These are phyloP conservation scores for Exophiala spinifera DNA, from an alignment of 2,329 filamentous ascomycete genomes.

Conservation along the genomic window DNA sequence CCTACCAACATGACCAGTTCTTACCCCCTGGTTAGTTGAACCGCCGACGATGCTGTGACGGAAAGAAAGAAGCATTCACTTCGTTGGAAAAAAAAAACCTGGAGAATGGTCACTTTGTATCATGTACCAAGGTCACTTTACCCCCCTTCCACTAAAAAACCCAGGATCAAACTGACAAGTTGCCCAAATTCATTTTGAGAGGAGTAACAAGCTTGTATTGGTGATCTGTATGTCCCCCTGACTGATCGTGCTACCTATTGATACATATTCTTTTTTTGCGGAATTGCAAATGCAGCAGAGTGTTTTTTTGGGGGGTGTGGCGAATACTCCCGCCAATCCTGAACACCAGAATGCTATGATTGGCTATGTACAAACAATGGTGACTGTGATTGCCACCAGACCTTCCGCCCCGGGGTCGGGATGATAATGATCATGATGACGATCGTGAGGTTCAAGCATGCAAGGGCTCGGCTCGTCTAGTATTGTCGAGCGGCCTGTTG, in stretches of 20 bases:
- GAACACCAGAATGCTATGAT: neutral
- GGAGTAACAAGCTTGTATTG: neutral
- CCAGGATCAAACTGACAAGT: neutral
- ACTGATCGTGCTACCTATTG: neutral
- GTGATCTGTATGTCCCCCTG: neutral
- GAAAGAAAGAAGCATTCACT: too few species aligned
- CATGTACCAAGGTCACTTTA: too few species aligned
- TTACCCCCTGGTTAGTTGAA: too few species aligned
- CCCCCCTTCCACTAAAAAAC: neutral
- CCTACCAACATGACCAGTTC: too few species aligned
- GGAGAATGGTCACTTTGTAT: too few species aligned
- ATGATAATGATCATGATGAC: neutral
- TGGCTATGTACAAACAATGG: neutral
- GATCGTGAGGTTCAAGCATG: too few species aligned
- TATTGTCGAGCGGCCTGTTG: conserved; percentile 72
- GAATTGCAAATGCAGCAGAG: conserved; percentile 8
- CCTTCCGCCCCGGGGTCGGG: too few species aligned
- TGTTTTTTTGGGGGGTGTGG: neutral
- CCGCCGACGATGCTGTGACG: too few species aligned
- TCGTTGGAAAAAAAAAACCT: too few species aligned
- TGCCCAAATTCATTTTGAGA: neutral
- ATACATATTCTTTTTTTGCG: neutral
- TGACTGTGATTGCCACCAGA: neutral
- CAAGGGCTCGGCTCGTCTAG: too few species aligned
- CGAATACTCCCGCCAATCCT: neutral